Evolutionary conservation across 768 basidiomycete genomes (phyloP).

Genomic region (Multifurca ochricompacta): DNA sequence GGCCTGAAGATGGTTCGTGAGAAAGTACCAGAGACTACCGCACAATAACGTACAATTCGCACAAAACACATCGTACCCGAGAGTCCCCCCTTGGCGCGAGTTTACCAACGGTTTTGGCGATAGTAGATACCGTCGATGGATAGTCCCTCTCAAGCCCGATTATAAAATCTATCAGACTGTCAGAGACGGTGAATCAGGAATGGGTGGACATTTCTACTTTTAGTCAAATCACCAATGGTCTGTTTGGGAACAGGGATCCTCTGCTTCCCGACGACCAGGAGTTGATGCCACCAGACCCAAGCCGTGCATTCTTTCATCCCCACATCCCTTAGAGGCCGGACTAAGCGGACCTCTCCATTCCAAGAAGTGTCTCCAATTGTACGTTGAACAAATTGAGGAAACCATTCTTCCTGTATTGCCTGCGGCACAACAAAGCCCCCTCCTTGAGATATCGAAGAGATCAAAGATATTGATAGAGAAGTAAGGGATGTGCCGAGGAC

Average conservation of each 20-base stretch:
- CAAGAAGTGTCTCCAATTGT: constrained; percentile 8
- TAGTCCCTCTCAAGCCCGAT: constrained; percentile 73
- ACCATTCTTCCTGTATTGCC: constrained; percentile 69
- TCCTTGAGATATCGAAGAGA: constrained; percentile 69
- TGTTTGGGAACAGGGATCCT: constrained; percentile 40
- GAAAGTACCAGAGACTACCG: background rate
- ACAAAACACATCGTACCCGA: constrained; percentile 47
- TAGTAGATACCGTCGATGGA: constrained; percentile 80
- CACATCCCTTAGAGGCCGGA: constrained; percentile 64
- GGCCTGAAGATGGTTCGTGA: constrained; percentile 36
- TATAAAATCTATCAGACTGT: constrained; percentile 54
- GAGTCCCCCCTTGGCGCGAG: constrained; percentile 56
- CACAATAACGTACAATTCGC: constrained; percentile 43
- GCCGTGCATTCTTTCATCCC: constrained; percentile 73
- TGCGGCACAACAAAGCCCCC: constrained; percentile 64
- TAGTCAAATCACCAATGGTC: constrained; percentile 59
- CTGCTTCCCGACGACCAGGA: constrained; percentile 46
- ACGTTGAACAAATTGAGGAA: constrained; percentile 23
- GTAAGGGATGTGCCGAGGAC: constrained; percentile 77
- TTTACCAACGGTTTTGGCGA: constrained; percentile 74
- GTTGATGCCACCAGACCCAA: constrained; percentile 67
- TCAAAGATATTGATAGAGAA: constrained; percentile 63
- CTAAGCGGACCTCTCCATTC: constrained; percentile 37
- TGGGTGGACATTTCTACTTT: constrained; percentile 37
- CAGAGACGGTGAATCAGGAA: background rate